Conservation (phyloP, 1,139 yeast species). For the Debaryomyces coudertii region DNA sequence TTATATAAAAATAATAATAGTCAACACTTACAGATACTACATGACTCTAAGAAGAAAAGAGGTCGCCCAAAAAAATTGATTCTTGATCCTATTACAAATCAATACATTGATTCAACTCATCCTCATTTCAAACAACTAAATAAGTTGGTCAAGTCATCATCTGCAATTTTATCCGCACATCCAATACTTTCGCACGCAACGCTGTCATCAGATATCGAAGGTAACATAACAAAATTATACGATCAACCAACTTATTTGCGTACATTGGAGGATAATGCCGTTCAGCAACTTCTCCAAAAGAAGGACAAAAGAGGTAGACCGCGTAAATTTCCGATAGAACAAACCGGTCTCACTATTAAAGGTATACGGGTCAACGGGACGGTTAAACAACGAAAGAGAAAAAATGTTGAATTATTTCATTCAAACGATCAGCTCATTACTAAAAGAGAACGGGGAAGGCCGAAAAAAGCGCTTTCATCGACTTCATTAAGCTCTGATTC, state of each 20-base stretch:
- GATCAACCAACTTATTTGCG: constrained; percentile 35
- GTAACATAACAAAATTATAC: constrained; percentile 24
- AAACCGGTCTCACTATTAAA: constrained; percentile 51
- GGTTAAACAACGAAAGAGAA: constrained; percentile 27
- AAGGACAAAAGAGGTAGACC: constrained; percentile 56
- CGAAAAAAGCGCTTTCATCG: constrained; percentile 14
- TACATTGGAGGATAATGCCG: constrained; percentile 40
- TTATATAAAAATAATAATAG: background rate
- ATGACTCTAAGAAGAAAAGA: constrained; percentile 39
- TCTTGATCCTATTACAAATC: constrained; percentile 45
- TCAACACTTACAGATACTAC: constrained; percentile 12
- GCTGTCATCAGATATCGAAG: constrained; percentile 6
- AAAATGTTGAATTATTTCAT: constrained; percentile 26
- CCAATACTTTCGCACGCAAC: background rate
- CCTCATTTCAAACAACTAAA: constrained; percentile 47
- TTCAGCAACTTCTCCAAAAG: constrained; percentile 41
- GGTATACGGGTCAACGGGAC: constrained; percentile 50
- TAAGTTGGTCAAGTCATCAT: constrained; percentile 31
- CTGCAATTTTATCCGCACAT: constrained; percentile 10
- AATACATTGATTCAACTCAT: constrained; percentile 47
- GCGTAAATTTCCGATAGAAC: constrained; percentile 52
- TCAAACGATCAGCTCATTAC: constrained; percentile 16
- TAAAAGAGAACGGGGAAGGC: constrained; percentile 24
- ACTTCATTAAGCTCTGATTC: background rate
- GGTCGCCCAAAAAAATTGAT: constrained; percentile 51